Evolutionary conservation across 1,284 basidiomycete species (phyloP).

Genomic region (Clitocybe nebularis): DNA sequence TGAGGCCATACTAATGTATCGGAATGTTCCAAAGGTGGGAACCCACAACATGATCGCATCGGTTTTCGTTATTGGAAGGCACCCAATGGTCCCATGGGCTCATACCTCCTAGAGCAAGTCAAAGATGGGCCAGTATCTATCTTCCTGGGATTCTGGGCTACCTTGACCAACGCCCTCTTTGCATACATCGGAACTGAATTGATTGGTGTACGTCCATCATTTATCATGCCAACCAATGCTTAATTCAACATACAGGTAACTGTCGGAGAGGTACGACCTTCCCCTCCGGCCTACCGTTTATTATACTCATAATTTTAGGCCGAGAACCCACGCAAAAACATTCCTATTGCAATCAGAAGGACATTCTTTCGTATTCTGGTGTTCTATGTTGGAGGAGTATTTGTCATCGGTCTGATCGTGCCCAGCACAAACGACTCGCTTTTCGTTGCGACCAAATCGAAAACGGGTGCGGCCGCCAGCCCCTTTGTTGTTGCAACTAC

Average conservation of each 20-base stretch:
- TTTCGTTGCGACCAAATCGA: slow-evolving; percentile 56
- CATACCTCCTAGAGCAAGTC: slow-evolving; percentile 40
- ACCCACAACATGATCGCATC: slow-evolving; percentile 58
- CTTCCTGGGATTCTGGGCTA: slow-evolving; percentile 63
- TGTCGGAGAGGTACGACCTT: slow-evolving; percentile 37
- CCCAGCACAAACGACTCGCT: slow-evolving; percentile 43
- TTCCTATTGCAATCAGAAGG: slow-evolving; percentile 42
- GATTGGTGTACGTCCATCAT: slow-evolving; percentile 33
- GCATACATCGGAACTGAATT: slow-evolving; percentile 47
- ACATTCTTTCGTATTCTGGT: slow-evolving; percentile 50
- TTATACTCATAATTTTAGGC: slow-evolving; percentile 21
- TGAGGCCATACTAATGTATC: slow-evolving; percentile 3
- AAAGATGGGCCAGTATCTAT: slow-evolving; percentile 43
- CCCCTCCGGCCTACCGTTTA: background rate
- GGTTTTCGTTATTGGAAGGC: slow-evolving; percentile 61
- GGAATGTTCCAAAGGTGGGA: slow-evolving; percentile 51
- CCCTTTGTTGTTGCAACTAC: slow-evolving; percentile 67
- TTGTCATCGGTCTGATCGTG: slow-evolving; percentile 66
- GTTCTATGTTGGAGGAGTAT: slow-evolving; percentile 71
- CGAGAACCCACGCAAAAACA: slow-evolving; percentile 42
- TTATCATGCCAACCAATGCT: background rate
- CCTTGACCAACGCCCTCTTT: slow-evolving; percentile 43
- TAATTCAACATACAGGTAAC: slow-evolving; percentile 28
- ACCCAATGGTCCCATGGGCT: slow-evolving; percentile 45
- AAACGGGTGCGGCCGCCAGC: slow-evolving; percentile 64